Evolutionary conservation across 306 rosid species (phyloP), one percentile per base, ranked within the genome.

Genomic region (Rosa chinensis): DNA sequence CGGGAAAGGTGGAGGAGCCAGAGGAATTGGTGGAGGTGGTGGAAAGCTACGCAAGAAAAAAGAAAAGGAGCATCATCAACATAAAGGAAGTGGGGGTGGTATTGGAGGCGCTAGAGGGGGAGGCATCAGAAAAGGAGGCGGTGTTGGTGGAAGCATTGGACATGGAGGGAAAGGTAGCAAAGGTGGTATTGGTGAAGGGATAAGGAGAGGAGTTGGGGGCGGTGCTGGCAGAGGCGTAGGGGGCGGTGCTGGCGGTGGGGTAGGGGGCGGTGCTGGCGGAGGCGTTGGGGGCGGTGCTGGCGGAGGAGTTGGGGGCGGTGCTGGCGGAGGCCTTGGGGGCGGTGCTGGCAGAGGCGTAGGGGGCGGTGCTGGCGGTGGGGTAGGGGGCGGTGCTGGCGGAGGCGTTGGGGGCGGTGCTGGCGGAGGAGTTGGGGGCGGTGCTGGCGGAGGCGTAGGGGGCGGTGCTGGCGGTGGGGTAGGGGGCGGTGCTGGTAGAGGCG

Each of bases 21-120:
- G 10, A 56, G 18, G 17, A 2, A 3, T 4, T 4, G 12, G 58
- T 18, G 21, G 28, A 56, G 28, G 23, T 6, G 11, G 62, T 56
- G 67, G 40, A 28, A 62, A 62, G 67, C 67, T 25, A 62, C 40
- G 28, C 8, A 62, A 62, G 67, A 62, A 62, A 28, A 62, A 62
- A 28, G 67, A 62, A 62, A 62, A 62, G 40, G 40, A 62, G 40
- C 67, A 25, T 3, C 67, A 25, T 62, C 40, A 62, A 62, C 67
- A 62, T 12, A 62, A 62, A 62, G 40, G 67, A 62, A 28, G 64
- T 10, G 14, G 64, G 13, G 64, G 64, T 9, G 63, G 63, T 5
- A 3, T 25, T 10, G 67, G 67, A 11, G 66, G 37, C 1, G 39
- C 11, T 2, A n/a, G 1, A 56, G 64, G 64, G 5, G 40, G 40